Percentiles rank a stretch among this genome's conserved stretches.
Evolutionary conservation across 345 rosid genomes (phyloP).

Genomic region (Hypericum perforatum): DNA sequence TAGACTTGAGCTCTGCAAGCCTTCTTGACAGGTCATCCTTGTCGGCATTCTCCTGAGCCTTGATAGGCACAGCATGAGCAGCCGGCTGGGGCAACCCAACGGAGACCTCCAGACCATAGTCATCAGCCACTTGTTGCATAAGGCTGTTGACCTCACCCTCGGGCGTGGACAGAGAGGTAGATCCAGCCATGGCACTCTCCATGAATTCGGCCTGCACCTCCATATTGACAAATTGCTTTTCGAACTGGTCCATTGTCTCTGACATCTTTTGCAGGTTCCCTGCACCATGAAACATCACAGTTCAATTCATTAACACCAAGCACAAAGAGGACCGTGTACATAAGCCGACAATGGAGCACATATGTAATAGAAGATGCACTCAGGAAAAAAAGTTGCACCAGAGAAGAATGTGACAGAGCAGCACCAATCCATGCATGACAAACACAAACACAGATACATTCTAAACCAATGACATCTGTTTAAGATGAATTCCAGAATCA

Average conservation of each 20-base stretch:
- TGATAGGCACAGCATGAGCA: slow-evolving; percentile 77
- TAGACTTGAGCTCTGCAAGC: slow-evolving; percentile 92
- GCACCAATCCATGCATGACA: too few species aligned
- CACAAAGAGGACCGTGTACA: not conserved
- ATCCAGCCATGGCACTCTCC: slow-evolving; percentile 99
- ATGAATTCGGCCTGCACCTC: slow-evolving; percentile 98
- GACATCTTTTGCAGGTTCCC: slow-evolving; percentile 99
- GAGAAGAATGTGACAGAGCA: too few species aligned
- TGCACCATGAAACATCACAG: slow-evolving; percentile 15
- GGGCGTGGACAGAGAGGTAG: slow-evolving; percentile 90
- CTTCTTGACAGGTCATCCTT: slow-evolving; percentile 94
- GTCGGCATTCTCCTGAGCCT: slow-evolving; percentile 77
- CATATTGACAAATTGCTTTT: slow-evolving; percentile 99
- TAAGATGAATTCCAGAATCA: too few species aligned
- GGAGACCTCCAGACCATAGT: slow-evolving; percentile 91
- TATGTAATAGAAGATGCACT: not conserved
- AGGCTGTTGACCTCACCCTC: slow-evolving; percentile 97
- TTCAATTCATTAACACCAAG: slow-evolving; percentile 6
- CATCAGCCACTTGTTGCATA: slow-evolving; percentile 99
- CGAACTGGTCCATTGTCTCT: slow-evolving; percentile 95
- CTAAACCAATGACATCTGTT: too few species aligned
- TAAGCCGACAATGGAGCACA: not conserved
- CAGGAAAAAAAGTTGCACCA: too few species aligned
- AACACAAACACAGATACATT: too few species aligned
- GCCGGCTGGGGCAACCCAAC: slow-evolving; percentile 97